A percentile compares a stretch with the other conserved stretches of the same genome.
phyloP scores from a whole-genome alignment of 2,329 filamentous ascomycete genomes.

The Paradendryphiella salina region DNA sequence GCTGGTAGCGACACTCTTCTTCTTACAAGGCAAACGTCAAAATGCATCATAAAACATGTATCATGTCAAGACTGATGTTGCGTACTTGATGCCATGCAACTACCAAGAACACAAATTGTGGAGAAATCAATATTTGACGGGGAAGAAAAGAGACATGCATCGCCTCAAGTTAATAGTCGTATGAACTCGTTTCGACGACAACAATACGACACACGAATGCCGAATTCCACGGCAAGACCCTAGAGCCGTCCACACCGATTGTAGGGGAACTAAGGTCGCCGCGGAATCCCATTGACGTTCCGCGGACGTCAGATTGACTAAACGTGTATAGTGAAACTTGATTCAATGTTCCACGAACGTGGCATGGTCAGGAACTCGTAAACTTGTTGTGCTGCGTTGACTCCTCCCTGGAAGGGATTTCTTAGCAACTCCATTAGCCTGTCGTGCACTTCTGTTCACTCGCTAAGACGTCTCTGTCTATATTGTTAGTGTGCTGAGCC shows the following conservation, averaged over 20 bases:
- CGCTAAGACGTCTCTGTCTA: not conserved
- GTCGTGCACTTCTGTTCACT: not conserved
- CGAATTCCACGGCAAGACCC: not conserved
- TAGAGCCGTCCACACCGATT: not conserved
- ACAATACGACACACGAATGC: not conserved
- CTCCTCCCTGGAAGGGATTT: not conserved
- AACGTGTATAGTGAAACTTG: not conserved
- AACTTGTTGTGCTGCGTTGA: not conserved
- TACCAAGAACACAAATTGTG: not conserved
- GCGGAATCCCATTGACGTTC: not conserved
- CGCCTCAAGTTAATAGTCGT: not conserved
- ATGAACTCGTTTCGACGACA: not conserved
- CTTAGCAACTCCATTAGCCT: not conserved
- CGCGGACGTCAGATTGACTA: constrained; percentile 4
- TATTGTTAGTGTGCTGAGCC: not conserved
- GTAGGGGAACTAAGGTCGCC: not conserved
- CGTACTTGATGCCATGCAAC: not conserved
- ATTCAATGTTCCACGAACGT: not conserved
- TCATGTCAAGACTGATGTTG: too few relatives aligned
- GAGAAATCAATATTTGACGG: not conserved
- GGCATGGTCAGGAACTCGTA: not conserved
- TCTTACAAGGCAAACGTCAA: too few relatives aligned
- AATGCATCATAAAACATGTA: not conserved
- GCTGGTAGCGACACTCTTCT: not conserved
- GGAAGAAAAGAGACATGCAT: not conserved